Conservation (phyloP, 352 stramenopile species). For the Globisporangium alternatum region DNA sequence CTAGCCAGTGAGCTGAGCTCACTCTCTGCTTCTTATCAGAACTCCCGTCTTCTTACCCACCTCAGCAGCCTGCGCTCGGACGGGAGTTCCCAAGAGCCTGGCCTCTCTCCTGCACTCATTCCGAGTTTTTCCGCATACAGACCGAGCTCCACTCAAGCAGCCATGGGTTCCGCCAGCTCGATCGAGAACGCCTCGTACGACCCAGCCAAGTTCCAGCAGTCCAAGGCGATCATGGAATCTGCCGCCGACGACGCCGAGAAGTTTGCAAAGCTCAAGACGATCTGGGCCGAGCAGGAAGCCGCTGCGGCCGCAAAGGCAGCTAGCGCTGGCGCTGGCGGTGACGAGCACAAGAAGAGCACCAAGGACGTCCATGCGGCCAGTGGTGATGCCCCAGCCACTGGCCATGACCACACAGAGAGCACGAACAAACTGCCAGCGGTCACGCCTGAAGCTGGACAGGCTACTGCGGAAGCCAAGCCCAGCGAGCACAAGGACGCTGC, state of each 20-base stretch:
- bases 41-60: no score
- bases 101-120: slow-evolving; percentile 3
- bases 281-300: slow-evolving; percentile 38
- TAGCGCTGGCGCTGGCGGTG: neutral
- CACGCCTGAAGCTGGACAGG: neutral
- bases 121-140: neutral
- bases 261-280: slow-evolving; percentile 65
- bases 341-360: slow-evolving; percentile 32
- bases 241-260: slow-evolving; percentile 58
- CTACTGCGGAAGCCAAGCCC: neutral
- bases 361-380: slow-evolving; percentile 27
- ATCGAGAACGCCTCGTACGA: slow-evolving; percentile 65
- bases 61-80: no score
- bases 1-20: no score
- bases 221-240: slow-evolving; percentile 66
- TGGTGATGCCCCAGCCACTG: slow-evolving; percentile 10
- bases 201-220: slow-evolving; percentile 62
- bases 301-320: slow-evolving; percentile 8
- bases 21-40: no score
- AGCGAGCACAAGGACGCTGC: neutral
- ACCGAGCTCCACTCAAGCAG: neutral
- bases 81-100: neutral
- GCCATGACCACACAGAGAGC: neutral
- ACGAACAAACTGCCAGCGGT: neutral
- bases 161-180: slow-evolving; percentile 48